Conservation (phyloP, 352 stramenopile genomes). For the Globisporangium uncinulatum region DNA sequence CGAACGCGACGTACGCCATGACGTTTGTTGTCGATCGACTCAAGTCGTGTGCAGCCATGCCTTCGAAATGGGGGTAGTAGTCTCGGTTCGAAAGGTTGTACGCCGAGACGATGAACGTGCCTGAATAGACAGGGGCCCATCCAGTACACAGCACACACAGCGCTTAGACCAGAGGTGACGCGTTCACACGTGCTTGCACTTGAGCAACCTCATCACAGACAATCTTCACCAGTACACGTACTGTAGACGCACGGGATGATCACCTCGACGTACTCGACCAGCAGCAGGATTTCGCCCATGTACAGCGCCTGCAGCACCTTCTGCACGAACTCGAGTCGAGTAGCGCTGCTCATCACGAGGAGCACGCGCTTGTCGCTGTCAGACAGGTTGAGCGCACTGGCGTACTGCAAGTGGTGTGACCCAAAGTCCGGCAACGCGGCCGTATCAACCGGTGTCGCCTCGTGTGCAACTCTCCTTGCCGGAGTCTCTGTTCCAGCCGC, state of each 20-base stretch:
- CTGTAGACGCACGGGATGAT: constrained; percentile 17
- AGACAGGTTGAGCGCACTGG: too few relatives aligned
- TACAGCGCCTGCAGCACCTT: constrained; percentile 7
- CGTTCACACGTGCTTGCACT: too few relatives aligned
- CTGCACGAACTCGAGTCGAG: background rate
- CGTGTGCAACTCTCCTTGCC: too few relatives aligned
- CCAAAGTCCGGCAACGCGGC: too few relatives aligned
- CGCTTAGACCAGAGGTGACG: too few relatives aligned
- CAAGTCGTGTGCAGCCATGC: background rate
- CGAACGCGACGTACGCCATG: too few relatives aligned
- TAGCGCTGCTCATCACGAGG: background rate
- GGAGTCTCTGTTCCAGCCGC: too few relatives aligned
- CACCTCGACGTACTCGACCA: constrained; percentile 17
- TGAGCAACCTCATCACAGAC: too few relatives aligned
- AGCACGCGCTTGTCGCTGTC: background rate
- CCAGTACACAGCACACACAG: too few relatives aligned
- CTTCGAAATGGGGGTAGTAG: background rate
- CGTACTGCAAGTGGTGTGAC: too few relatives aligned
- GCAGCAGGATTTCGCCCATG: constrained; percentile 16
- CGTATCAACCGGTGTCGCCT: too few relatives aligned
- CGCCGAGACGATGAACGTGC: background rate
- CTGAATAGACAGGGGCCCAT: background rate
- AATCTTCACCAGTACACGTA: background rate
- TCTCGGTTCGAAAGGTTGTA: constrained; percentile 2
- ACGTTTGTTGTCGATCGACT: too few relatives aligned